Conservation (phyloP, 768 basidiomycete genomes). For the Leucogyrophana mollusca region DNA sequence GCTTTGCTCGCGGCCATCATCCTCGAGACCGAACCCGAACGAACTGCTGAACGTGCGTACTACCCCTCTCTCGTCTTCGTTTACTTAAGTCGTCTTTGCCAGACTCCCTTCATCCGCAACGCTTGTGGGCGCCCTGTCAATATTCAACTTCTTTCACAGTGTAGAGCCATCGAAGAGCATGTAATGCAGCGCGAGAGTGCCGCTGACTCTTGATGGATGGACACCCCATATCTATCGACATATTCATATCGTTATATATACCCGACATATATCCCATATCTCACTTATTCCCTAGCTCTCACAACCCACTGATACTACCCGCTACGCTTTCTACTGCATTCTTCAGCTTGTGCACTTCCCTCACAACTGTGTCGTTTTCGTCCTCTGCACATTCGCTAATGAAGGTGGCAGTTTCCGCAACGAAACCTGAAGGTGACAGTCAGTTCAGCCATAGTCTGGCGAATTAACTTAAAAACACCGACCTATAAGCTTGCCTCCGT, state of each 20-base stretch:
- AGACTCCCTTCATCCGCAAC: constrained; percentile 67
- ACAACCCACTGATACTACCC: constrained; percentile 48
- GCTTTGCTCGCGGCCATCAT: constrained; percentile 61
- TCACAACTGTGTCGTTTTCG: constrained; percentile 81
- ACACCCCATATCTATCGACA: no score
- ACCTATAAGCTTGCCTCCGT: constrained; percentile 77
- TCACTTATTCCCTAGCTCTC: constrained; percentile 2
- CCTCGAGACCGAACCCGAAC: constrained; percentile 51
- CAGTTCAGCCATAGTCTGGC: not conserved
- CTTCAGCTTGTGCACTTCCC: constrained; percentile 65
- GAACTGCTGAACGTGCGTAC: constrained; percentile 58
- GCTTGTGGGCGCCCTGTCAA: constrained; percentile 70
- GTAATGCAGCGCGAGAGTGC: constrained; percentile 16
- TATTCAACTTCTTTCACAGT: constrained; percentile 62
- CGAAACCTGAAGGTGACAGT: constrained; percentile 51
- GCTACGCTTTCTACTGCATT: constrained; percentile 69
- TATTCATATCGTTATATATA: no score
- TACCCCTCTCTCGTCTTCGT: constrained; percentile 3
- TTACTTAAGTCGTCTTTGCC: not conserved
- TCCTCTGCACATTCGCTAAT: constrained; percentile 87
- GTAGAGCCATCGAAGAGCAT: constrained; percentile 61
- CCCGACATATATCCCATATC: no score
- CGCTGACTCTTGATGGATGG: not conserved
- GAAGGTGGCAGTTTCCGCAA: constrained; percentile 80
- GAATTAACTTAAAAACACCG: constrained; percentile 20